Percentiles rank a stretch among this genome's conserved stretches.
phyloP scores from a whole-genome alignment of 305 asterid species.

The Fraxinus nigra region DNA sequence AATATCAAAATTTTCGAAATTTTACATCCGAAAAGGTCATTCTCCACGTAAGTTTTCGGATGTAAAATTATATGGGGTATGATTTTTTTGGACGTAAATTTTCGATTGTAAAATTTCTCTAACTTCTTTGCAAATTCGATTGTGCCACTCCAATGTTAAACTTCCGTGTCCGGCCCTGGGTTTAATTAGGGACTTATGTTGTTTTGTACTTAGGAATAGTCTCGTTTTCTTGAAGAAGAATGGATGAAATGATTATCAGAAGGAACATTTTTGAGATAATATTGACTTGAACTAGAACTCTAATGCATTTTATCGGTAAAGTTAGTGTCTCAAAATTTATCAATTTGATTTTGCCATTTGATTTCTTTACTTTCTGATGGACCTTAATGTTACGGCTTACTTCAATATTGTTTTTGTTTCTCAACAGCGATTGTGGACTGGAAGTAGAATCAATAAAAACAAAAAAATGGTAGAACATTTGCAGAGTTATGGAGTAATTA shows the following conservation, averaged over 20 bases:
- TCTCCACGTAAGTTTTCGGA: too few relatives aligned
- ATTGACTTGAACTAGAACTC: neutral
- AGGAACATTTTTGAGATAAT: neutral
- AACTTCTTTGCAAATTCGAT: too few relatives aligned
- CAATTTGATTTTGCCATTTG: constrained; percentile 11
- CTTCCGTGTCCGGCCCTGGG: too few relatives aligned
- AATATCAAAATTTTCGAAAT: too few relatives aligned
- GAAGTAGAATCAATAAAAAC: constrained; percentile 46
- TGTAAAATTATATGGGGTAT: too few relatives aligned
- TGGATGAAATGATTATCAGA: neutral
- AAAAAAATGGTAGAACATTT: constrained; percentile 66
- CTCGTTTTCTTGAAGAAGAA: neutral
- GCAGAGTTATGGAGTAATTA: constrained; percentile 53
- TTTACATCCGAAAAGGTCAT: too few relatives aligned
- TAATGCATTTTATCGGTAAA: neutral
- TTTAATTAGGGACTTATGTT: neutral
- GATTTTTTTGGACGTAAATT: too few relatives aligned
- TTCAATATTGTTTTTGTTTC: constrained; percentile 40
- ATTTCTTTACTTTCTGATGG: constrained; percentile 27
- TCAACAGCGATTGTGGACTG: constrained; percentile 63
- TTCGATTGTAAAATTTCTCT: too few relatives aligned
- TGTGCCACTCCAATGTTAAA: too few relatives aligned
- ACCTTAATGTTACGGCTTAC: constrained; percentile 33
- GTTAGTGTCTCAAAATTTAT: neutral
- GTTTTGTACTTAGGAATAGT: neutral